Base-by-base conservation (phyloP, 2,329 filamentous ascomycete genomes). In the Fusarium torreyae region DNA sequence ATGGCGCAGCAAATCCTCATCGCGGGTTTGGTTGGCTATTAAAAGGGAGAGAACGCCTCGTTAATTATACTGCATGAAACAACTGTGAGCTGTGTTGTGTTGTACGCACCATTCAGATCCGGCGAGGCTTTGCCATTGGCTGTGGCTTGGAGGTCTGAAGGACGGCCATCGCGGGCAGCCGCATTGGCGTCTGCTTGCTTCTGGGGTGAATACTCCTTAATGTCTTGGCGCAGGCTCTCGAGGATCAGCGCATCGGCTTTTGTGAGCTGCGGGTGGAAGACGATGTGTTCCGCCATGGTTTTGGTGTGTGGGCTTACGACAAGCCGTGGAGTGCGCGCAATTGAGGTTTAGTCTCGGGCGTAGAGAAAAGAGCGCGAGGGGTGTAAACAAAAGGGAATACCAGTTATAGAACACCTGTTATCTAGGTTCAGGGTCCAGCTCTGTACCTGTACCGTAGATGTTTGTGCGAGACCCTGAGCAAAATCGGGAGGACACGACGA, bases 181-280 rank as follows among this genome's bases (percentile, higher is more conserved):
- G n/a, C 14, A 39, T 51, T 18, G 20, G 48, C 33, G 18, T 40
- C 9, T 43, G 40, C 14, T 26, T 39, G 28, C 31, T 59, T 31
- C 34, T 18, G 7, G 34, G 49, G 43, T 3, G 55, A 24, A 31
- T 61, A 54, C 18, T 69, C 66, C 43, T 50, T 43, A n/a, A 69
- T 34, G 36, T 69, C 66, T 55, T 67, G 50, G 39, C 61, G 57
- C 9, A 69, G 39, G 17, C 50, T 63, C 14, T 69, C 39, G 17
- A 69, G 61, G 39, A 67, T 53, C 57, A 67, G 43, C 10, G 63
- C 42, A 64, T 67, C 64, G 22, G 64, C 50, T 33, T 68, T 67
- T 20, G 64, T 68, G 14, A 67, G 64, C 43, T 36, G 51, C 6
- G 64, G 64, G 49, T 67, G 57, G 39, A 67, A 67, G 43, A 67